Conservation (phyloP, 805 yeast genomes). For the Tetrapisispora fleetii region DNA sequence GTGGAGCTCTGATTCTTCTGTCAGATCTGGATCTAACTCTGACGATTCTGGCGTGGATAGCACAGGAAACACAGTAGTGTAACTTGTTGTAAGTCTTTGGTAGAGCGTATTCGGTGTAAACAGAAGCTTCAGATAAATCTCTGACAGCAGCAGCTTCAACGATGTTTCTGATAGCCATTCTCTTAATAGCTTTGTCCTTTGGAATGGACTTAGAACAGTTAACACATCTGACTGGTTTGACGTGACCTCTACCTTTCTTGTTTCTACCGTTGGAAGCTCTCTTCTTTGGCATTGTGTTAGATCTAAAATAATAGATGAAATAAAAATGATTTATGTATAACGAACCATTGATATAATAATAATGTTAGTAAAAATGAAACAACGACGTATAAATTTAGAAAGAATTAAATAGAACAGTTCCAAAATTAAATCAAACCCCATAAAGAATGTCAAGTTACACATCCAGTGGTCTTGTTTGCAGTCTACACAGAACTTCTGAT, state of each 20-base stretch:
- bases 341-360: background rate
- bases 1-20: slow-evolving; percentile 99
- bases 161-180: slow-evolving; percentile 99
- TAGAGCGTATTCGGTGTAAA: slow-evolving; percentile 96
- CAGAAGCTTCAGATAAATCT: slow-evolving; percentile 99
- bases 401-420: too few relatives aligned
- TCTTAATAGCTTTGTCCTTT: slow-evolving; percentile 99
- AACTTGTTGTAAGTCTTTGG: slow-evolving; percentile 99
- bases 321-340: background rate
- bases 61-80: slow-evolving; percentile 99
- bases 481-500: too few relatives aligned
- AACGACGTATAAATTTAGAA: too few relatives aligned
- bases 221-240: slow-evolving; percentile 98
- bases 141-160: slow-evolving; percentile 99
- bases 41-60: slow-evolving; percentile 99
- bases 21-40: slow-evolving; percentile 99
- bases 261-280: slow-evolving; percentile 99
- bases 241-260: slow-evolving; percentile 99
- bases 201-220: slow-evolving; percentile 99
- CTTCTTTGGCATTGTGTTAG: slow-evolving; percentile 91
- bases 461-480: too few relatives aligned
- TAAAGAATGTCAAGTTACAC: too few relatives aligned
- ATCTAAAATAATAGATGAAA: background rate
- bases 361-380: background rate
- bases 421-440: too few relatives aligned